phyloP scores from a whole-genome alignment of 1,284 basidiomycete genomes.

The Ustilago shanxiensis region DNA sequence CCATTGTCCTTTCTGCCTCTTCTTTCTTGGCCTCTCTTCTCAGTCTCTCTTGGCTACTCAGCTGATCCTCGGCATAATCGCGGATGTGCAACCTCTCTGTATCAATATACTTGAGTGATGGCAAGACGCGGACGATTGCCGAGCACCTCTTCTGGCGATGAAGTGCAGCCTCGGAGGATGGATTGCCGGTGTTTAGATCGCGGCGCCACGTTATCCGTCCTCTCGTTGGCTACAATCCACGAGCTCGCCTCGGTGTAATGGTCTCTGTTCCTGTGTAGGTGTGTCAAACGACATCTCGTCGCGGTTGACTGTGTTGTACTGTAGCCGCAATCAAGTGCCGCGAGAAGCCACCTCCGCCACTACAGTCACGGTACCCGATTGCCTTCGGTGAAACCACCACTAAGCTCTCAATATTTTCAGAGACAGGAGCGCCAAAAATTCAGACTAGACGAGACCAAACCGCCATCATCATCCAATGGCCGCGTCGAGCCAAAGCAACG shows the following conservation, averaged over 20 bases:
- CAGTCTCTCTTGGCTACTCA: not conserved
- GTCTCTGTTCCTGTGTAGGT: not conserved
- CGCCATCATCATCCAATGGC: not conserved
- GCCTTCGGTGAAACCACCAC: not conserved
- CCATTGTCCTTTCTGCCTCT: no score
- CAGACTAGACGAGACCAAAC: no score
- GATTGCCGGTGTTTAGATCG: slow-evolving; percentile 1
- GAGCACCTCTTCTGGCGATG: not conserved
- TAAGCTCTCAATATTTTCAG: not conserved
- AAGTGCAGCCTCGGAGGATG: slow-evolving; percentile 1
- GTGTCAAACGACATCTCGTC: not conserved
- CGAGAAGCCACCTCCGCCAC: not conserved
- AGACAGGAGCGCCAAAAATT: not conserved
- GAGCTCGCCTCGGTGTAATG: not conserved
- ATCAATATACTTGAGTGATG: not conserved
- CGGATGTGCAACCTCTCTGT: not conserved
- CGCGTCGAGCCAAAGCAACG: not conserved
- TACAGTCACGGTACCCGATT: not conserved
- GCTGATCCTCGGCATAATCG: not conserved
- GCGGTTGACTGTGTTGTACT: not conserved
- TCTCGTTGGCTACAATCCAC: not conserved
- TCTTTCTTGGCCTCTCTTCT: no score
- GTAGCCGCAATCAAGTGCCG: not conserved
- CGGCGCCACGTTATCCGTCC: slow-evolving; percentile 3
- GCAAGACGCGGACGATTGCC: not conserved